Evolutionary conservation across 2,329 filamentous ascomycete genomes (phyloP).

Genomic region (Cercospora beticola): DNA sequence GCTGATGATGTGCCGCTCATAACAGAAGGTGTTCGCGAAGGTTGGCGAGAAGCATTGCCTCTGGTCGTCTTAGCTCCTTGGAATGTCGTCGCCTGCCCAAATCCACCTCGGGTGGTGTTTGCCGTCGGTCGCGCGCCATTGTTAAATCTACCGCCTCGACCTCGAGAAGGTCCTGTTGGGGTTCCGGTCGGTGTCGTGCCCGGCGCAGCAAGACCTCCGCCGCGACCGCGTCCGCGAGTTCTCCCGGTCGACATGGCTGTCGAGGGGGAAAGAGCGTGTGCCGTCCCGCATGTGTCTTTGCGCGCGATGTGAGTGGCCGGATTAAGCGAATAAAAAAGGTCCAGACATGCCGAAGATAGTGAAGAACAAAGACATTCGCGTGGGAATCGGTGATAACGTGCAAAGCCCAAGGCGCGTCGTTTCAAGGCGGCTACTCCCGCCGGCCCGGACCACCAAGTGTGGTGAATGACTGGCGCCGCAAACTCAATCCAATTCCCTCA

Average conservation of each 20-base stretch:
- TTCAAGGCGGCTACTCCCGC: background rate
- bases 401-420: background rate
- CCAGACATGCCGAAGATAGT: slow-evolving; percentile 9
- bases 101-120: slow-evolving; percentile 7
- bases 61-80: background rate
- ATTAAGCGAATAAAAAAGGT: slow-evolving; percentile 8
- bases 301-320: background rate
- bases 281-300: slow-evolving; percentile 24
- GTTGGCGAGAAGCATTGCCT: slow-evolving; percentile 6
- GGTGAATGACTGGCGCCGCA: background rate
- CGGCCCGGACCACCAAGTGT: background rate
- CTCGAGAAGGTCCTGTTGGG: slow-evolving; percentile 2
- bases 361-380: slow-evolving; percentile 7
- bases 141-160: slow-evolving; percentile 13
- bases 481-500: background rate
- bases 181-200: slow-evolving; percentile 8
- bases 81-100: slow-evolving; percentile 7
- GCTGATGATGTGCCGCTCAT: slow-evolving; percentile 13
- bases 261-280: slow-evolving; percentile 13
- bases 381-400: background rate
- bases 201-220: slow-evolving; percentile 15
- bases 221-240: slow-evolving; percentile 24
- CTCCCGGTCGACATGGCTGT: slow-evolving; percentile 28
- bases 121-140: slow-evolving; percentile 5
- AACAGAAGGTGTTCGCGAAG: slow-evolving; percentile 1